A percentile compares a stretch with the other conserved stretches of the same genome.
Evolutionary conservation across 345 rosid species (phyloP).

Genomic region (Eucalyptus erythrocorys): DNA sequence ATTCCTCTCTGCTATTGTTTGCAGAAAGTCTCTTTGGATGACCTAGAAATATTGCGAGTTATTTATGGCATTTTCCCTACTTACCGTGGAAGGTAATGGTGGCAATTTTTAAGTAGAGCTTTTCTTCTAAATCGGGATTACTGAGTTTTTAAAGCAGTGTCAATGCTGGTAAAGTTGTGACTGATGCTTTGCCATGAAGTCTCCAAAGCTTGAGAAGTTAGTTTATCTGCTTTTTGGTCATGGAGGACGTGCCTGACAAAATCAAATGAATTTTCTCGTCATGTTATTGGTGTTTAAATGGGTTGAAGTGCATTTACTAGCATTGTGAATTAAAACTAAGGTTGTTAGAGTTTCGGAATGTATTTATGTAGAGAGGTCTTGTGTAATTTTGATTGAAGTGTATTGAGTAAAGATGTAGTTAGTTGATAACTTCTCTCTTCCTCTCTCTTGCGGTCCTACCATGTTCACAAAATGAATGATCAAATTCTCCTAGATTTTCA

Average conservation of each 20-base stretch:
- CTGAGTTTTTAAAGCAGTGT: background rate
- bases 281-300: background rate
- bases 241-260: background rate
- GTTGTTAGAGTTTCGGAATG: background rate
- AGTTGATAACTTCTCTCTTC: background rate
- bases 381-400: background rate
- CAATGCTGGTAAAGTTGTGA: background rate
- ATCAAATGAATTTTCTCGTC: background rate
- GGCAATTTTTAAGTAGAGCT: background rate
- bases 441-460: background rate
- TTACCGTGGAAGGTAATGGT: constrained; percentile 51
- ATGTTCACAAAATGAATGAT: background rate
- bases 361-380: background rate
- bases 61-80: constrained; percentile 95
- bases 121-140: background rate
- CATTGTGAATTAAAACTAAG: background rate
- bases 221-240: background rate
- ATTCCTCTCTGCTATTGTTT: background rate
- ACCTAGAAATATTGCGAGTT: constrained; percentile 69
- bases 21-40: constrained; percentile 68
- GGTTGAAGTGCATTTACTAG: background rate
- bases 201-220: background rate
- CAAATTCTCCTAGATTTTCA: background rate
- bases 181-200: background rate
- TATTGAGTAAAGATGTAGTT: background rate